Evolutionary conservation across 306 rosid genomes (phyloP).

Genomic region (Quercus cerris): DNA sequence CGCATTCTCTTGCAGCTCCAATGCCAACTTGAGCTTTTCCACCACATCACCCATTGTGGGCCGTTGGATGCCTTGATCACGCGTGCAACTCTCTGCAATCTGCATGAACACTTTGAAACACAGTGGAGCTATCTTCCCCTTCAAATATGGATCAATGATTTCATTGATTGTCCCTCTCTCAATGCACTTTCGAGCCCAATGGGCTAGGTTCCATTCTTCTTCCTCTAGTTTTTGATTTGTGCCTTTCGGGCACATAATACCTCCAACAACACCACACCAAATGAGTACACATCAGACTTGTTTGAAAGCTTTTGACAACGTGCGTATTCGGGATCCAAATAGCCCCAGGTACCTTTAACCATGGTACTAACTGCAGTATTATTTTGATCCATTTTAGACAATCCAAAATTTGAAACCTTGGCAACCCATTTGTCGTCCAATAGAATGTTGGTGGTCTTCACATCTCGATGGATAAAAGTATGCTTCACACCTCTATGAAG

Average conservation of each 20-base stretch:
- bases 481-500: slow-evolving; percentile 13
- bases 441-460: slow-evolving; percentile 33
- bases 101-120: slow-evolving; percentile 13
- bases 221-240: neutral
- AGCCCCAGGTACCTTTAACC: slow-evolving; percentile 50
- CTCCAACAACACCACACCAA: slow-evolving; percentile 46
- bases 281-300: slow-evolving; percentile 49
- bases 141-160: slow-evolving; percentile 17
- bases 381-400: slow-evolving; percentile 27
- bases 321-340: slow-evolving; percentile 47
- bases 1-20: neutral
- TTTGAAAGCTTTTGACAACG: slow-evolving; percentile 13
- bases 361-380: slow-evolving; percentile 22
- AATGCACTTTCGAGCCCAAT: slow-evolving; percentile 31
- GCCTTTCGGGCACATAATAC: slow-evolving; percentile 42
- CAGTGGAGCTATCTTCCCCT: neutral
- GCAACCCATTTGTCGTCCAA: slow-evolving; percentile 38
- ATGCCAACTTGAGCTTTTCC: slow-evolving; percentile 18
- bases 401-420: slow-evolving; percentile 44
- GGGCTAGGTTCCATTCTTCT: slow-evolving; percentile 25
- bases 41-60: slow-evolving; percentile 28
- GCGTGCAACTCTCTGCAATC: slow-evolving; percentile 10
- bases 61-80: slow-evolving; percentile 13
- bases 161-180: neutral
- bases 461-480: slow-evolving; percentile 31